Evolutionary conservation across 495 filamentous ascomycete genomes (phyloP), one percentile per base, ranked within the genome.

Genomic region (Aspergillus avenaceus): DNA sequence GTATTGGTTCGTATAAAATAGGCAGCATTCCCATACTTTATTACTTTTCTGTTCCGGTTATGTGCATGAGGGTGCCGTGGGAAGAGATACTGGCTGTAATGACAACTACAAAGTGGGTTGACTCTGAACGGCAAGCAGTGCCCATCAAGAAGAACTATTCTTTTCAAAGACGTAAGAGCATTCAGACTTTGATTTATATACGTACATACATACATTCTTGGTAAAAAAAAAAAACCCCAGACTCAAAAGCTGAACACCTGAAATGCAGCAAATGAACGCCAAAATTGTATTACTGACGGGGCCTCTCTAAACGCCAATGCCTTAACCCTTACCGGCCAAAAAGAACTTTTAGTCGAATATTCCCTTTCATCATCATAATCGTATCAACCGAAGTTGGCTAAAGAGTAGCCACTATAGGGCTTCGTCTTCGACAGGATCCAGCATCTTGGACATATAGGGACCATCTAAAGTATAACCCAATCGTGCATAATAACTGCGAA

Each of bases 391-490:
- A 12, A 36, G 42, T 28, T 37, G 32, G 13, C 23, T 12, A 46
- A 27, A 16, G 8, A 13, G 16, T 14, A 34, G 40, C 19, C 19
- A 37, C 41, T 27, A 27, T 27, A 42, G 41, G 18, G 74, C 72
- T 23, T 76, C 73, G 46, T 74, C 70, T 27, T 73, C 71, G 28
- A 65, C 64, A 16, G 71, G 70, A 12, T 76, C 74, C 49, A 78
- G 53, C 63, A 68, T 76, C 70, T 95, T 95, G 55, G 81, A 86
- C 89, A 95, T 92, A 51, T 90, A 95, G 16, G 84, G 87, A 6
- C 91, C 93, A 70, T 97, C 93, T 24, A 98, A 69, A 67, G 77
- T 86, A 69, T 97, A 98, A 4, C 93, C 93, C 25, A 98, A 76
- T 63, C 88, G 92, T 47, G 76, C 84, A 63, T 98, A 98, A 67